Conservation (phyloP, 805 yeast species). For the Ascoidea asiatica region DNA sequence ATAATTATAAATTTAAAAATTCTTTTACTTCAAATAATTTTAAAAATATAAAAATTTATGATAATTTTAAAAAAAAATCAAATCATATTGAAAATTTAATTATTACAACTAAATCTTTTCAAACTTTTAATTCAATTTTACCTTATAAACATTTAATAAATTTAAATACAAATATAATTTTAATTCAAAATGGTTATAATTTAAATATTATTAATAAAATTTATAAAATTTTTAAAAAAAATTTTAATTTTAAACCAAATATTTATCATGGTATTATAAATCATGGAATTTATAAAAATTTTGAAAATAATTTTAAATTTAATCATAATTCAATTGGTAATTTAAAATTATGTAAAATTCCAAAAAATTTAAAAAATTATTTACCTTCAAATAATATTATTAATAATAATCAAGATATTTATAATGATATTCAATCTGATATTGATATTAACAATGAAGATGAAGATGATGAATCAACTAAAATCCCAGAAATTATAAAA, state of each 20-base stretch:
- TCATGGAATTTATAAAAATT: constrained; percentile 61
- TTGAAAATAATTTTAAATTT: constrained; percentile 25
- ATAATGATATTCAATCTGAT: constrained; percentile 7
- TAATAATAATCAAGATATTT: constrained; percentile 1
- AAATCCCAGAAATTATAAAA: constrained; percentile 16
- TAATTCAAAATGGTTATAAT: constrained; percentile 89
- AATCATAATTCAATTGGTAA: constrained; percentile 55
- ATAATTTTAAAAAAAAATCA: not conserved
- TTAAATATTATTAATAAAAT: constrained; percentile 42
- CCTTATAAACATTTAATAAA: constrained; percentile 38
- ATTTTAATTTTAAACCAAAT: constrained; percentile 44
- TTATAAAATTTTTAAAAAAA: constrained; percentile 7
- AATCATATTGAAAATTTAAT: constrained; percentile 40
- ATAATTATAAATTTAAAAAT: not conserved
- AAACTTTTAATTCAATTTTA: constrained; percentile 48
- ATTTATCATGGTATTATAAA: constrained; percentile 66
- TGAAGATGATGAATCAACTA: not conserved
- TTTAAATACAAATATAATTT: constrained; percentile 42
- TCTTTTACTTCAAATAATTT: constrained; percentile 8
- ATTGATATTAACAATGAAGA: constrained; percentile 1
- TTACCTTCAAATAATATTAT: not conserved
- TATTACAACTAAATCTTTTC: constrained; percentile 70
- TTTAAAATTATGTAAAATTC: constrained; percentile 44
- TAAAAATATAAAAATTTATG: constrained; percentile 7
- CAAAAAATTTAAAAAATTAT: constrained; percentile 18